Conservation (phyloP, 140 eudicot genomes). For the Eryngium alpinum region DNA sequence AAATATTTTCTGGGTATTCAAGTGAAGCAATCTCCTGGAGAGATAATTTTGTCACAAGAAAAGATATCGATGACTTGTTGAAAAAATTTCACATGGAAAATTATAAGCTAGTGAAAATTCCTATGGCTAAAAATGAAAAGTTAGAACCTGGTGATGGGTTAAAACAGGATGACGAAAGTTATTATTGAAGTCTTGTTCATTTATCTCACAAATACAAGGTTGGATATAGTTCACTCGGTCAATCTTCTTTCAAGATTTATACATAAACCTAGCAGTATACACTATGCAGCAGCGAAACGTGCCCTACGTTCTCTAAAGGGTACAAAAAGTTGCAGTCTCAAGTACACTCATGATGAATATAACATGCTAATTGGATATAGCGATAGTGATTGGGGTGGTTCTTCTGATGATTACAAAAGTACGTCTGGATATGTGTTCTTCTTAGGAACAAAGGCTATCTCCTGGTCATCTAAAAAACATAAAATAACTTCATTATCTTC, state of each 20-base stretch:
- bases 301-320: neutral
- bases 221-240: neutral
- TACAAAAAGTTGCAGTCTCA: conserved; percentile 3
- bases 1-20: neutral
- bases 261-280: conserved; percentile 6
- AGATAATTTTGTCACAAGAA: neutral
- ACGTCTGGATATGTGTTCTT: no score
- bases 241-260: conserved; percentile 7
- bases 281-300: conserved; percentile 1
- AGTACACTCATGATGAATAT: neutral
- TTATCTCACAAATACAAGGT: conserved; percentile 8
- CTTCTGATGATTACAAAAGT: conserved; percentile 3
- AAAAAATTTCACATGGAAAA: neutral
- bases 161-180: neutral
- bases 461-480: no score
- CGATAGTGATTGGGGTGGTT: conserved; percentile 17
- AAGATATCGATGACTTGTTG: neutral
- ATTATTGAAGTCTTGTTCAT: neutral
- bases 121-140: neutral
- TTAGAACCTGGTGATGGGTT: neutral
- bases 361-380: conserved; percentile 1
- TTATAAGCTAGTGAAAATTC: neutral
- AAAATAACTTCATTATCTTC: no score
- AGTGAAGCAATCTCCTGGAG: neutral
- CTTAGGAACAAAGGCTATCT: no score